phyloP scores from a whole-genome alignment of 768 basidiomycete species.

The Filobasidium floriforme region DNA sequence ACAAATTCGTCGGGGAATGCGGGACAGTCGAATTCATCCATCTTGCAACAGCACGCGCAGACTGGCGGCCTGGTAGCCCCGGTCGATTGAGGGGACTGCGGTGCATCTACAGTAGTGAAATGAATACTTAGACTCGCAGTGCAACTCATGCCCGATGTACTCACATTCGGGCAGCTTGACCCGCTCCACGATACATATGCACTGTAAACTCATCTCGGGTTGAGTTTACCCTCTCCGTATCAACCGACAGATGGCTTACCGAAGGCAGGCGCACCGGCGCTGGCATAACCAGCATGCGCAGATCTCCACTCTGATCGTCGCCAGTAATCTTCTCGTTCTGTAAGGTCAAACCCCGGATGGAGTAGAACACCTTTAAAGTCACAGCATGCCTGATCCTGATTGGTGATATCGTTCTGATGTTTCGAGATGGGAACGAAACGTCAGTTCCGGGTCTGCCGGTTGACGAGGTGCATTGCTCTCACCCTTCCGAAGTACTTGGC shows the following conservation, averaged over 20 bases:
- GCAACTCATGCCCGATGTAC: not conserved
- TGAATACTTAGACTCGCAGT: not conserved
- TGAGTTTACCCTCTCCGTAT: no score
- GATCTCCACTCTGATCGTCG: not conserved
- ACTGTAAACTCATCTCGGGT: not conserved
- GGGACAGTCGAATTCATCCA: not conserved
- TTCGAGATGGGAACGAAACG: not conserved
- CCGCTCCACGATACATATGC: not conserved
- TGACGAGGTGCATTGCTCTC: not conserved
- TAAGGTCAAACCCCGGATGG: not conserved
- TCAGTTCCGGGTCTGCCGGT: not conserved
- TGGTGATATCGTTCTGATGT: not conserved
- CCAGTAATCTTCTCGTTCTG: not conserved
- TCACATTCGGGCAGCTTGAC: constrained; percentile 3
- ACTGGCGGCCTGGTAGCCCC: not conserved
- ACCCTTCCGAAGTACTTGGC: constrained; percentile 1
- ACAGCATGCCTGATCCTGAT: not conserved
- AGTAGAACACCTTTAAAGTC: not conserved
- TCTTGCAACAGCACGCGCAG: not conserved
- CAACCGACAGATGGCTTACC: not conserved
- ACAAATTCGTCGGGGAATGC: not conserved
- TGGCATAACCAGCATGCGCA: not conserved
- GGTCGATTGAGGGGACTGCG: not conserved
- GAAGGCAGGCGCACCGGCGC: not conserved
- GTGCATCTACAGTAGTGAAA: not conserved